Evolutionary conservation across 2,329 filamentous ascomycete genomes (phyloP).

Genomic region (Blastomyces parvus): DNA sequence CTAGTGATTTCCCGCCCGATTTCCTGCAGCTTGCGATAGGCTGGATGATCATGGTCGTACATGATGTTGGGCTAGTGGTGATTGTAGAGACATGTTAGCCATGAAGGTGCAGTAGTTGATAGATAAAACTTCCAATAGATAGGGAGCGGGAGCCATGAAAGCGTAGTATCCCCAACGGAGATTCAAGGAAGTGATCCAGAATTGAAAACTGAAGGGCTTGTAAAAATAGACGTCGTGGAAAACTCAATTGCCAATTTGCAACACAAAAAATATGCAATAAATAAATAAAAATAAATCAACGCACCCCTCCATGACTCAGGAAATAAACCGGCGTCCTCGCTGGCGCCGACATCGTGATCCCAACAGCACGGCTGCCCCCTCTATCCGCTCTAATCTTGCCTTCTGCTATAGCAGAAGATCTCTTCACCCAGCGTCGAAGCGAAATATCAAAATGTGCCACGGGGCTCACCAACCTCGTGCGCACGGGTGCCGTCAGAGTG

Average conservation of each 20-base stretch:
- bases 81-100: neutral
- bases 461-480: neutral
- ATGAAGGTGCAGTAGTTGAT: neutral
- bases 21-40: slow-evolving; percentile 52
- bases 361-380: neutral
- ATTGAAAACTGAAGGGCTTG: too few species aligned
- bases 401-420: neutral
- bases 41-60: slow-evolving; percentile 59
- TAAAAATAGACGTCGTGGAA: too few species aligned
- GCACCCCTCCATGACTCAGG: slow-evolving; percentile 41
- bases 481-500: neutral
- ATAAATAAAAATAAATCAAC: slow-evolving; percentile 10
- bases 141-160: too few species aligned
- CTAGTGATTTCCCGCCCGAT: slow-evolving; percentile 62
- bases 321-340: slow-evolving; percentile 44
- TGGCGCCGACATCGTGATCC: neutral
- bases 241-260: neutral
- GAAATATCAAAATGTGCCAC: neutral
- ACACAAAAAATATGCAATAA: neutral
- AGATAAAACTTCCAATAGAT: neutral
- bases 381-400: neutral
- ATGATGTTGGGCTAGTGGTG: slow-evolving; percentile 49
- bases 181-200: neutral
- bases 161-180: too few species aligned
- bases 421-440: neutral